Percentiles rank a stretch among this genome's conserved stretches.
Evolutionary conservation across 2,329 filamentous ascomycete species (phyloP).

Genomic region (Claviceps sp.): DNA sequence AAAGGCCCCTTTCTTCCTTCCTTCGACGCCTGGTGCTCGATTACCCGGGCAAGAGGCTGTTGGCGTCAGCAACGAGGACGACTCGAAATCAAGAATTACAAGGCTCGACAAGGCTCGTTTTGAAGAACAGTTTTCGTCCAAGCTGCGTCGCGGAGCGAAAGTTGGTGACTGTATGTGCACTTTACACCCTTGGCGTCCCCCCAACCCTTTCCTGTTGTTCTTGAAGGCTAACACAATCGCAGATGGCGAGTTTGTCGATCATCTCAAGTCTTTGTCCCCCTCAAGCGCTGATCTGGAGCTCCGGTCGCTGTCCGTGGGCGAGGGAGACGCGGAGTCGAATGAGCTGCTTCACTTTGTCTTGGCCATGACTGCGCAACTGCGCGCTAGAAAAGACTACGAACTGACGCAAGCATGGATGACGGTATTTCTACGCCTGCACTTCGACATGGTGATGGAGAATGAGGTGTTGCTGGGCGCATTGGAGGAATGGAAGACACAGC

Average conservation of each 20-base stretch:
- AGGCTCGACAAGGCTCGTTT: slow-evolving; percentile 46
- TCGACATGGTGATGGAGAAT: slow-evolving; percentile 39
- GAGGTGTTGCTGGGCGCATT: slow-evolving; percentile 44
- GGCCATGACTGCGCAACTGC: slow-evolving; percentile 62
- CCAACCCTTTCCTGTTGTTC: not conserved
- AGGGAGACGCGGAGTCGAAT: slow-evolving; percentile 37
- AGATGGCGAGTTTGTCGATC: slow-evolving; percentile 57
- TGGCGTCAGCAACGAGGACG: slow-evolving; percentile 24
- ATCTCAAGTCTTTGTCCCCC: slow-evolving; percentile 70
- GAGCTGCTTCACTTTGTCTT: slow-evolving; percentile 70
- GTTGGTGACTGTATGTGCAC: slow-evolving; percentile 44
- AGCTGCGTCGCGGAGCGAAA: slow-evolving; percentile 38
- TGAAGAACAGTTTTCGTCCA: slow-evolving; percentile 45
- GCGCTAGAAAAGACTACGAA: slow-evolving; percentile 70
- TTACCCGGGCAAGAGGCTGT: slow-evolving; percentile 23
- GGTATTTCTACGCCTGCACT: slow-evolving; percentile 75
- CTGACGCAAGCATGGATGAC: slow-evolving; percentile 95
- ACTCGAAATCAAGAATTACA: slow-evolving; percentile 51
- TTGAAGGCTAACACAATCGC: slow-evolving; percentile 13
- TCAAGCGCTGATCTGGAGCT: slow-evolving; percentile 84
- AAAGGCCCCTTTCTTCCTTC: slow-evolving; percentile 91
- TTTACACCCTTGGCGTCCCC: no score
- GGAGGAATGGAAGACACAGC: slow-evolving; percentile 55
- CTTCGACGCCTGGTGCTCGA: slow-evolving; percentile 41
- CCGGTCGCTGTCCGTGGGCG: slow-evolving; percentile 52